A percentile compares a stretch with the other conserved stretches of the same genome.
These are phyloP conservation scores for Sistotremastrum niveocremeum DNA, from an alignment of 768 basidiomycete genomes.

Conservation along the genomic window DNA sequence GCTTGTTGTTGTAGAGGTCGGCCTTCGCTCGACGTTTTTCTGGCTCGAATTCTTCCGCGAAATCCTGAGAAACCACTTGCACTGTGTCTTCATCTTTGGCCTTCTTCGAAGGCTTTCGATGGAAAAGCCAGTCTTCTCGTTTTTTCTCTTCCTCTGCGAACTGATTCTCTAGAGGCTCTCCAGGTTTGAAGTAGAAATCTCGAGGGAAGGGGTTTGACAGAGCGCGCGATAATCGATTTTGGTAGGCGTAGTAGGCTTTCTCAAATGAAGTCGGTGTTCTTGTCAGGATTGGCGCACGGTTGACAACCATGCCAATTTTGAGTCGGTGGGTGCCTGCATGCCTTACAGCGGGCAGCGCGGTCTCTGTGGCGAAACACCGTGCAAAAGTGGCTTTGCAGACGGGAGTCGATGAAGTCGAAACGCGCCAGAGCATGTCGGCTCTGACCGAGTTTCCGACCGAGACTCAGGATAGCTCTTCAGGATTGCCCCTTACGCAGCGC, in stretches of 20 bases:
- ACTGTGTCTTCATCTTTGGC: slow-evolving; percentile 23
- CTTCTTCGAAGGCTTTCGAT: slow-evolving; percentile 28
- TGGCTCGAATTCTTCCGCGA: slow-evolving; percentile 34
- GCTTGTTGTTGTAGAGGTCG: slow-evolving; percentile 45
- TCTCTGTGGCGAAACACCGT: slow-evolving; percentile 3
- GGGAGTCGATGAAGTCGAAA: neutral
- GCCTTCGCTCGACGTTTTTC: slow-evolving; percentile 32
- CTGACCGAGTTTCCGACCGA: no score
- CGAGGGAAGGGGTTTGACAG: slow-evolving; percentile 79
- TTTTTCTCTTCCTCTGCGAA: slow-evolving; percentile 65
- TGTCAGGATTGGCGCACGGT: slow-evolving; percentile 65
- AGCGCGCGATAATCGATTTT: slow-evolving; percentile 68
- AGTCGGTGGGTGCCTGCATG: slow-evolving; percentile 4
- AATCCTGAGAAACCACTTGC: slow-evolving; percentile 40
- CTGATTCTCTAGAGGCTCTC: slow-evolving; percentile 69
- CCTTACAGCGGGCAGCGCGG: slow-evolving; percentile 2
- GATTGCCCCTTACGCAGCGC: no score
- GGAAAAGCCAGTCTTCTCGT: slow-evolving; percentile 49
- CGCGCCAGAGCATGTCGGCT: no score
- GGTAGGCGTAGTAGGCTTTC: slow-evolving; percentile 71
- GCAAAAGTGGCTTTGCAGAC: slow-evolving; percentile 1
- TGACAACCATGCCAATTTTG: slow-evolving; percentile 50
- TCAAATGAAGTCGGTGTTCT: slow-evolving; percentile 64
- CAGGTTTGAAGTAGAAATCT: slow-evolving; percentile 90
- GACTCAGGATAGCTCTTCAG: no score